A percentile compares a stretch with the other conserved stretches of the same genome.
These are phyloP conservation scores for Xylaria acuta DNA, from an alignment of 495 filamentous ascomycete species.

Conservation along the genomic window DNA sequence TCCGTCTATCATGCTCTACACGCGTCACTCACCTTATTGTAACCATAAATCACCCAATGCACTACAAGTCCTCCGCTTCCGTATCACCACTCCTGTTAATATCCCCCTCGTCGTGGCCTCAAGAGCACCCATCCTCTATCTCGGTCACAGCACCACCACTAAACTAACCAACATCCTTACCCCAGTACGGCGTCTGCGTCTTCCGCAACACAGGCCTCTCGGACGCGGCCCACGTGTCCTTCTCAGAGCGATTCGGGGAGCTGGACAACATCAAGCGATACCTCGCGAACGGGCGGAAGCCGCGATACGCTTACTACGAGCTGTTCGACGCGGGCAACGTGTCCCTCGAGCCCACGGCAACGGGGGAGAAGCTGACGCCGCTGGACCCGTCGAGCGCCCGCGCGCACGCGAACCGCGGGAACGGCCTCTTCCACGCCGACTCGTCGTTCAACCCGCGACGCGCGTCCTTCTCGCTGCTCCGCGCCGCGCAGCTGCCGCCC, in stretches of 20 bases:
- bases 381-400: slow-evolving; percentile 49
- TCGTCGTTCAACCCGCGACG: slow-evolving; percentile 66
- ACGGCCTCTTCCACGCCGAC: slow-evolving; percentile 66
- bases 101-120: background rate
- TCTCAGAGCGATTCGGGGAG: slow-evolving; percentile 61
- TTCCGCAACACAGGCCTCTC: slow-evolving; percentile 60
- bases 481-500: slow-evolving; percentile 59
- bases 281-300: slow-evolving; percentile 51
- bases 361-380: slow-evolving; percentile 37
- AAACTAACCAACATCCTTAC: background rate
- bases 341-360: slow-evolving; percentile 29
- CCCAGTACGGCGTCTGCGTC: slow-evolving; percentile 62
- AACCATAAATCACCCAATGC: background rate
- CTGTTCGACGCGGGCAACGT: slow-evolving; percentile 68
- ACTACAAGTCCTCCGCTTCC: background rate
- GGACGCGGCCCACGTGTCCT: slow-evolving; percentile 60
- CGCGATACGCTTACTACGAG: slow-evolving; percentile 55
- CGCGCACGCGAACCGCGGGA: slow-evolving; percentile 55
- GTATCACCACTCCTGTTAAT: background rate
- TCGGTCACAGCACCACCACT: no score
- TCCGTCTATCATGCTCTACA: background rate
- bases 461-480: slow-evolving; percentile 60
- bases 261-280: slow-evolving; percentile 66
- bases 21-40: background rate
- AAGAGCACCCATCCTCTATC: background rate